These are phyloP conservation scores for Cladosporium velox DNA, from an alignment of 2,329 filamentous ascomycete species.

Conservation along the genomic window DNA sequence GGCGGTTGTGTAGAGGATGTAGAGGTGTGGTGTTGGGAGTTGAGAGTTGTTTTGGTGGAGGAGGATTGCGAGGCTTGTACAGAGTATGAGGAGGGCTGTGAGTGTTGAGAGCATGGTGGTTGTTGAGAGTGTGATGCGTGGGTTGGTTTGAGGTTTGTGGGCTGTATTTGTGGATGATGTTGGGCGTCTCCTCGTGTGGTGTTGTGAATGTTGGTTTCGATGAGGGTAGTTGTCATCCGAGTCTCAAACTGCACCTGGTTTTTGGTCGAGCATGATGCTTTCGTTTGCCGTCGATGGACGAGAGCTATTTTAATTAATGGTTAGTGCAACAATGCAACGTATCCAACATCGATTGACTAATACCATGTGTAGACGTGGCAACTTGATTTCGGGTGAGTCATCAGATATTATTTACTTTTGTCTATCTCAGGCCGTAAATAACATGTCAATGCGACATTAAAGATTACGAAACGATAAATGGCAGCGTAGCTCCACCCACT, in stretches of 20 bases:
- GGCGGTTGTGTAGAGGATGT: background rate
- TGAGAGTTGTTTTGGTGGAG: background rate
- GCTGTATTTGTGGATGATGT: background rate
- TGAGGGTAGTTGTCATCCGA: background rate
- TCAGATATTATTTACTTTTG: background rate
- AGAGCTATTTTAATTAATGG: background rate
- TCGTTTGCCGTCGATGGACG: background rate
- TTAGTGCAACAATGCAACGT: background rate
- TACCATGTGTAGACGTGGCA: conserved; percentile 1
- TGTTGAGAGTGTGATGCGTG: background rate
- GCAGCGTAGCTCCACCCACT: background rate
- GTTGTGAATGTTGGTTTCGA: background rate
- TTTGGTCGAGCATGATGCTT: background rate
- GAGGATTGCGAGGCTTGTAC: background rate
- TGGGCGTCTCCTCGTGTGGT: background rate
- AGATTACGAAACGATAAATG: background rate
- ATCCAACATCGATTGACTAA: background rate
- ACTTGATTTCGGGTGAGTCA: background rate
- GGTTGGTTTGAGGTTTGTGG: background rate
- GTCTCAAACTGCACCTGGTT: background rate
- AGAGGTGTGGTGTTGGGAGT: background rate
- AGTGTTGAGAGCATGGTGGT: background rate
- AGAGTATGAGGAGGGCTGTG: background rate
- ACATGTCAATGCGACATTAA: background rate
- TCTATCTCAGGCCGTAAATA: background rate